phyloP scores from a whole-genome alignment of 805 yeast genomes.

The Hyphopichia homilentoma region DNA sequence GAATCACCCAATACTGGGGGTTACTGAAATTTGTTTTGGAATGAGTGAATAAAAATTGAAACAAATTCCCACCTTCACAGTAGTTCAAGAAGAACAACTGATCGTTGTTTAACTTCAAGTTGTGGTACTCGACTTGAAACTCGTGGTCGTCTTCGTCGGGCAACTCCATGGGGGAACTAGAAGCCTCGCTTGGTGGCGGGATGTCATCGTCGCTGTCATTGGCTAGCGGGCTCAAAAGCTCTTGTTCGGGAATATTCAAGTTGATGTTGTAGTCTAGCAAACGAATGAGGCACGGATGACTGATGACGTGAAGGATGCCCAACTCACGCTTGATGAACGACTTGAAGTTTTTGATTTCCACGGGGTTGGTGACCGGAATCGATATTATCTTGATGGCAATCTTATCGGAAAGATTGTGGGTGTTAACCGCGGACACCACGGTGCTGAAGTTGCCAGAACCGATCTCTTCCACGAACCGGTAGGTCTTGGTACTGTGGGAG shows the following conservation, averaged over 20 bases:
- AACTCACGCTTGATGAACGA: slow-evolving; percentile 58
- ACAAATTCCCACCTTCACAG: slow-evolving; percentile 83
- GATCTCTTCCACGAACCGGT: slow-evolving; percentile 26
- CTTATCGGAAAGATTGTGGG: slow-evolving; percentile 11
- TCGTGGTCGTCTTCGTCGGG: slow-evolving; percentile 4
- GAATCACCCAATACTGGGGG: slow-evolving; percentile 41
- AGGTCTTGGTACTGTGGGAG: slow-evolving; percentile 3
- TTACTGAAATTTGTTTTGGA: slow-evolving; percentile 29
- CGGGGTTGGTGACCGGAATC: slow-evolving; percentile 28
- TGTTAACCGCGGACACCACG: slow-evolving; percentile 47
- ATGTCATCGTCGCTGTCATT: slow-evolving; percentile 7
- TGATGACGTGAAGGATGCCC: slow-evolving; percentile 49
- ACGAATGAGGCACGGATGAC: slow-evolving; percentile 69
- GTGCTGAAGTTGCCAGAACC: slow-evolving; percentile 71
- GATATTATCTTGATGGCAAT: slow-evolving; percentile 71
- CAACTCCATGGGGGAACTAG: neutral
- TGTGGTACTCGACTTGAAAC: slow-evolving; percentile 12
- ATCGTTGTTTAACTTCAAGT: slow-evolving; percentile 20
- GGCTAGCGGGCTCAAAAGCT: slow-evolving; percentile 3
- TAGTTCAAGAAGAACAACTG: slow-evolving; percentile 63
- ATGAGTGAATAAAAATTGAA: slow-evolving; percentile 44
- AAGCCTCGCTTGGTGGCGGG: slow-evolving; percentile 1
- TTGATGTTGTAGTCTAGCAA: slow-evolving; percentile 50
- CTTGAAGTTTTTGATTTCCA: slow-evolving; percentile 26
- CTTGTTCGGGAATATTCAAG: slow-evolving; percentile 20